Conservation (phyloP, 2,329 filamentous ascomycete species). For the Talaromyces islandicus region DNA sequence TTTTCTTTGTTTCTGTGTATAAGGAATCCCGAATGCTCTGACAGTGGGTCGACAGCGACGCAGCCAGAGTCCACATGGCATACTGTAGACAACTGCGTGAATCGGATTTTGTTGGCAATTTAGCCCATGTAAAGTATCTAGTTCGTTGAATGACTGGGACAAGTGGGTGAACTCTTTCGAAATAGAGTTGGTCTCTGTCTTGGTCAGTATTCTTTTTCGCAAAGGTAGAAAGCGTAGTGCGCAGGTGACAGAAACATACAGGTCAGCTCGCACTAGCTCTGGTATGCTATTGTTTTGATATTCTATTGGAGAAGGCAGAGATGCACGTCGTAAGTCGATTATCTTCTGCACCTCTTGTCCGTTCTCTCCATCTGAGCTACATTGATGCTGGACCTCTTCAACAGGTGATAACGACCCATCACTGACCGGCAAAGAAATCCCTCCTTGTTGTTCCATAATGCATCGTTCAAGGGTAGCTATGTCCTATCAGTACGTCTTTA, state of each 20-base stretch:
- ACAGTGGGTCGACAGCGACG: constrained; percentile 77
- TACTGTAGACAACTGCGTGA: constrained; percentile 86
- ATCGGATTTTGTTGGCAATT: constrained; percentile 68
- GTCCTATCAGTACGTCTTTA: neutral
- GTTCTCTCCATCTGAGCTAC: constrained; percentile 7
- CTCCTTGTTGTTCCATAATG: constrained; percentile 21
- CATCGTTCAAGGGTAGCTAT: constrained; percentile 22
- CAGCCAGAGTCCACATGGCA: constrained; percentile 87
- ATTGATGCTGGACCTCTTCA: constrained; percentile 1
- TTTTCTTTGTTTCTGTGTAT: constrained; percentile 83
- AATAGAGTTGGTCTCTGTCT: constrained; percentile 72
- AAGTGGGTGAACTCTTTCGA: constrained; percentile 82
- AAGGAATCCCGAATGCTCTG: constrained; percentile 75
- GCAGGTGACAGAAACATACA: constrained; percentile 8
- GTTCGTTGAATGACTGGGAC: constrained; percentile 84
- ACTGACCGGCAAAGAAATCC: constrained; percentile 12
- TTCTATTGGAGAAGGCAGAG: constrained; percentile 6
- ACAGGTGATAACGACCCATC: constrained; percentile 6
- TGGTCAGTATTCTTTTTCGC: neutral
- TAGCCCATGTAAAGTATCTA: constrained; percentile 80
- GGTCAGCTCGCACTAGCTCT: constrained; percentile 12
- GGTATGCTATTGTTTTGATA: constrained; percentile 5
- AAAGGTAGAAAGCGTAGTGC: neutral
- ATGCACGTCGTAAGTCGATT: neutral
- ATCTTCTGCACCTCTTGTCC: neutral